Evolutionary conservation across 768 basidiomycete genomes (phyloP), one percentile per base, ranked within the genome.

Genomic region (Kwoniella dendrophila): DNA sequence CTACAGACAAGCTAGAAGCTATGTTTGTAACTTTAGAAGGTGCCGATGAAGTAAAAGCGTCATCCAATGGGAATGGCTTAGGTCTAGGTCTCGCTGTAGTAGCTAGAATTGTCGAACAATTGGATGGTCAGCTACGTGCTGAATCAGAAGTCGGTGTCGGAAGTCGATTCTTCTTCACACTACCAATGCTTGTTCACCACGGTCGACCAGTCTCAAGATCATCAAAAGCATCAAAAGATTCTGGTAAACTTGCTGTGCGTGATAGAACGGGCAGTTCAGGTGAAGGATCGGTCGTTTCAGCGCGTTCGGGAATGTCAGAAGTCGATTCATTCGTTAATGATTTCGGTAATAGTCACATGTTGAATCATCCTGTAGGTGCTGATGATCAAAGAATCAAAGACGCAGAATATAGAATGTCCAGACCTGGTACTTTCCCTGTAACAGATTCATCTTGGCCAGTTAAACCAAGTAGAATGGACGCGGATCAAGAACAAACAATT

Each of bases 21-120:
- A 88, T 91, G 52, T 90, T 91, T 78, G 81, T 88, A 62, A 87
- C 89, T 62, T 87, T 92, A 56, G 88, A 90, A 76, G 86, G 88
- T 66, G 87, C 89, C 8, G 88, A 88, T 16, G 66, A 73, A 38
- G 48, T 48, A 6, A 38, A 55, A 18, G n/a, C 34, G 33, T 43
- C 50, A 4, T 38, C 56, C 14, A 62, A 63, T 7, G 70, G 72
- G 11, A n/a, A n/a, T n/a, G n/a, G n/a, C n/a, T 45, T 80, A 82
- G 88, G 89, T 4, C 82, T 91, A 14, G 90, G 90, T 3, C 81
- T 90, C 30, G 90, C 90, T 3, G 87, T 90, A 5, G 90, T 91
- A 11, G 88, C 88, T 0, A 83, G 89, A 16, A 89, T 90, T 41
- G 87, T 90, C 3, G 86, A 87, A 67, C 89, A 89, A 63, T 82